Conservation (phyloP, 2,329 filamentous ascomycete genomes). For the Fusarium longipes region DNA sequence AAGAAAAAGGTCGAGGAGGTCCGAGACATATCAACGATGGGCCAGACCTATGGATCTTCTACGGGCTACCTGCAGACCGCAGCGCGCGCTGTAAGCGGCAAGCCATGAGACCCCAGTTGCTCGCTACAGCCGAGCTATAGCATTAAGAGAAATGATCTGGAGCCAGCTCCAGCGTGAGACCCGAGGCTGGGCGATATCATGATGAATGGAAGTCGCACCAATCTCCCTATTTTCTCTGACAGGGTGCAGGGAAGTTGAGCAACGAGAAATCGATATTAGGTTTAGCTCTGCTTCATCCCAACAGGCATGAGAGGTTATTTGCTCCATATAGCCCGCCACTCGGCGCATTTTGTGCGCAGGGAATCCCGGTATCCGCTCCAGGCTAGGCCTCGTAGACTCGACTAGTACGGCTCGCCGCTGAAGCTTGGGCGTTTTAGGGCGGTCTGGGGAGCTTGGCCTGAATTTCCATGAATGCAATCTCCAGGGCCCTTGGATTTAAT, state of each 20-base stretch:
- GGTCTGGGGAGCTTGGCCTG: conserved; percentile 21
- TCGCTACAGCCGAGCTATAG: conserved; percentile 19
- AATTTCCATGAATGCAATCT: conserved; percentile 28
- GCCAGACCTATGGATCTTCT: background rate
- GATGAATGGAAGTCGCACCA: conserved; percentile 29
- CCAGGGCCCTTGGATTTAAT: conserved; percentile 31
- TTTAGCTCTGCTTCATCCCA: conserved; percentile 36
- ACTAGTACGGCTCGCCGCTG: conserved; percentile 31
- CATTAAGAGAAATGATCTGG: conserved; percentile 42
- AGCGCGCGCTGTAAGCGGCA: conserved; percentile 2
- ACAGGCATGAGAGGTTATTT: conserved; percentile 28
- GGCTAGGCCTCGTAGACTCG: conserved; percentile 27
- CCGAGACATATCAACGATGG: conserved; percentile 28
- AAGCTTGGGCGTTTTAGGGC: conserved; percentile 31
- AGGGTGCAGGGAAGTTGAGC: conserved; percentile 30
- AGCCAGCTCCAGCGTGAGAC: conserved; percentile 38
- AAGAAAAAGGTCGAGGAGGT: conserved; percentile 27
- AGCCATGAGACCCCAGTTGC: conserved; percentile 8
- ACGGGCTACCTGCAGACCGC: background rate
- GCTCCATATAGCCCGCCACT: conserved; percentile 42
- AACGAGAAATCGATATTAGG: conserved; percentile 38
- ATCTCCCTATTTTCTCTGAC: conserved; percentile 9
- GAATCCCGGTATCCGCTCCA: conserved; percentile 24
- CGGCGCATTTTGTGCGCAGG: conserved; percentile 37
- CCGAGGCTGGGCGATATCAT: conserved; percentile 46